These are phyloP conservation scores for Breynia disticha DNA, from an alignment of 441 rosid genomes.

Conservation along the genomic window DNA sequence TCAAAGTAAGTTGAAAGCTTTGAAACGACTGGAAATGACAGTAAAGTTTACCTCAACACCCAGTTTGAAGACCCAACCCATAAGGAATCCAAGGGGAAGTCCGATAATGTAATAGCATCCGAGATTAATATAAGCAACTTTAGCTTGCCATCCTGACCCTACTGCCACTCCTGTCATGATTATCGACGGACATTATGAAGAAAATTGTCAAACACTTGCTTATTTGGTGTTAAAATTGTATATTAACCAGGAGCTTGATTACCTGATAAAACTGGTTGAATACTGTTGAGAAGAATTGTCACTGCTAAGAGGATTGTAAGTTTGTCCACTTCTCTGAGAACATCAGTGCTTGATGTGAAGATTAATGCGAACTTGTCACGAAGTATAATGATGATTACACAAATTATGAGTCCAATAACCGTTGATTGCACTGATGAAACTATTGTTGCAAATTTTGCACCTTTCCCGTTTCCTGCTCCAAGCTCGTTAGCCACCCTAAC, in stretches of 20 bases:
- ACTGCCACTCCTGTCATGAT: conserved; percentile 57
- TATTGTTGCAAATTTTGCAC: conserved; percentile 49
- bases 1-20: no score
- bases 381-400: conserved; percentile 28
- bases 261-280: conserved; percentile 78
- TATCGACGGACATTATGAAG: no score
- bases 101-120: conserved; percentile 65
- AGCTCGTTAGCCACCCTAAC: conserved; percentile 73
- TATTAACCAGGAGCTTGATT: no score
- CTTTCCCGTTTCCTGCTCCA: conserved; percentile 56
- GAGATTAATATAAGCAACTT: conserved; percentile 60
- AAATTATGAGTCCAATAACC: conserved; percentile 41
- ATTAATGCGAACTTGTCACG: conserved; percentile 38
- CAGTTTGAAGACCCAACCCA: conserved; percentile 41
- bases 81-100: conserved; percentile 52
- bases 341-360: conserved; percentile 42
- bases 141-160: conserved; percentile 75
- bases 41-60: conserved; percentile 40
- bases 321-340: conserved; percentile 35
- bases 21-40: neutral
- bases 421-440: conserved; percentile 46
- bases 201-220: neutral
- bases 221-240: no score
- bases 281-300: conserved; percentile 61
- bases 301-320: conserved; percentile 42